Evolutionary conservation across 169 alveolate genomes (phyloP).

Genomic region (Eimeria nieschulzi): DNA sequence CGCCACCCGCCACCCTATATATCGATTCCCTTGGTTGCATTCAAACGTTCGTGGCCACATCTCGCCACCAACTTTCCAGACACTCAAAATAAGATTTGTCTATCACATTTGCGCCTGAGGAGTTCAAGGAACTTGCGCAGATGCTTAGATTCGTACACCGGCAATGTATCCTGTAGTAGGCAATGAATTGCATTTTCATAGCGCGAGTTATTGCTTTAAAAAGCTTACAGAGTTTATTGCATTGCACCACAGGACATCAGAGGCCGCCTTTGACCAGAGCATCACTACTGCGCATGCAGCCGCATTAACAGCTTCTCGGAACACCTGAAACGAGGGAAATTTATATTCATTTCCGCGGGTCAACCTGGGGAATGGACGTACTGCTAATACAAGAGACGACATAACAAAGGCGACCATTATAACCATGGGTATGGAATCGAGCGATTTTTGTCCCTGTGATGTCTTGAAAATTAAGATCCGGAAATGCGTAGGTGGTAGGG

Average conservation of each 20-base stretch:
- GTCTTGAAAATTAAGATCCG: background rate
- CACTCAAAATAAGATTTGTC: constrained; percentile 14
- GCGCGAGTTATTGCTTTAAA: background rate
- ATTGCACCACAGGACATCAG: constrained; percentile 46
- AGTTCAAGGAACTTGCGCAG: constrained; percentile 24
- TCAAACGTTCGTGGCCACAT: background rate
- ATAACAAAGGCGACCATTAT: background rate
- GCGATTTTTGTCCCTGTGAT: constrained; percentile 26
- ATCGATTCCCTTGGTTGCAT: too few relatives aligned
- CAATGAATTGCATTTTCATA: background rate
- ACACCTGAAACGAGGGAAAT: constrained; percentile 4
- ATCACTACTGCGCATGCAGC: constrained; percentile 30
- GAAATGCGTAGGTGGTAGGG: too few relatives aligned
- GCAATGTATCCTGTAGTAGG: constrained; percentile 12
- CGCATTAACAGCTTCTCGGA: constrained; percentile 55
- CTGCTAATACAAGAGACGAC: constrained; percentile 23
- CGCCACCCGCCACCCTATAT: too few relatives aligned
- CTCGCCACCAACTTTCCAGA: constrained; percentile 2
- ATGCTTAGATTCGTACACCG: constrained; percentile 40
- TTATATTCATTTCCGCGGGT: background rate
- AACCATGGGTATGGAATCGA: constrained; percentile 14
- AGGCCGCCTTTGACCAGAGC: constrained; percentile 55
- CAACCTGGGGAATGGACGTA: background rate
- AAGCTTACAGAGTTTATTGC: constrained; percentile 43
- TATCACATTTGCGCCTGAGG: constrained; percentile 24